Percentiles rank a stretch among this genome's conserved stretches.
phyloP scores from a whole-genome alignment of 805 yeast species.

The Kazachstania viticola region DNA sequence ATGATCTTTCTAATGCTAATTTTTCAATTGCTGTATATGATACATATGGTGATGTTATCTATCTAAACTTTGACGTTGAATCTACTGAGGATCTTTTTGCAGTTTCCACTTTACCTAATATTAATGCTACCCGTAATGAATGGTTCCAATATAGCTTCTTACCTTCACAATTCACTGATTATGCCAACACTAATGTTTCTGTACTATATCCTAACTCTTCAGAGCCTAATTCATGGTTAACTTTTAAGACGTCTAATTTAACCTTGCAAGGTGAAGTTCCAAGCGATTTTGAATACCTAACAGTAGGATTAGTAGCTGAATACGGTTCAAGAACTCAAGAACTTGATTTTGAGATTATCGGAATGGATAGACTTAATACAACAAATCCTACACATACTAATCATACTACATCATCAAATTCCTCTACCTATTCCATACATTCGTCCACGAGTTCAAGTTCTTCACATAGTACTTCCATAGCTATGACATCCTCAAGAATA shows the following conservation, averaged over 20 bases:
- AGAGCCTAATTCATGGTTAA: conserved; percentile 48
- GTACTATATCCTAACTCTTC: conserved; percentile 30
- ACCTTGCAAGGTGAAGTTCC: conserved; percentile 66
- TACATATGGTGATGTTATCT: conserved; percentile 46
- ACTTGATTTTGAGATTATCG: conserved; percentile 40
- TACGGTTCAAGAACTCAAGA: conserved; percentile 28
- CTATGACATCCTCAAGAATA: conserved; percentile 20
- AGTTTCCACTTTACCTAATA: conserved; percentile 37
- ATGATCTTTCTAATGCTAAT: conserved; percentile 20
- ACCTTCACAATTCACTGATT: conserved; percentile 46
- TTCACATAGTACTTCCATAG: conserved; percentile 16
- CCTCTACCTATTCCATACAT: conserved; percentile 1
- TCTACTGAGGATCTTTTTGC: conserved; percentile 46
- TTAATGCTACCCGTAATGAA: conserved; percentile 57
- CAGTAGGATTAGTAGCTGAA: conserved; percentile 32
- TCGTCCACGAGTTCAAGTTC: conserved; percentile 3
- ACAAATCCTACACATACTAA: conserved; percentile 4
- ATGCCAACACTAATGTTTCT: conserved; percentile 36
- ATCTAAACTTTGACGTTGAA: conserved; percentile 45
- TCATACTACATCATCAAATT: conserved; percentile 1
- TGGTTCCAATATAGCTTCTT: conserved; percentile 47
- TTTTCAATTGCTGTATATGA: conserved; percentile 52
- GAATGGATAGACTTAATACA: conserved; percentile 27
- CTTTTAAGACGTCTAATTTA: conserved; percentile 44
- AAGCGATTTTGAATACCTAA: conserved; percentile 30